Percentiles rank a stretch among this genome's conserved stretches.
phyloP scores from a whole-genome alignment of 345 rosid species.

The Raphanus sativus region DNA sequence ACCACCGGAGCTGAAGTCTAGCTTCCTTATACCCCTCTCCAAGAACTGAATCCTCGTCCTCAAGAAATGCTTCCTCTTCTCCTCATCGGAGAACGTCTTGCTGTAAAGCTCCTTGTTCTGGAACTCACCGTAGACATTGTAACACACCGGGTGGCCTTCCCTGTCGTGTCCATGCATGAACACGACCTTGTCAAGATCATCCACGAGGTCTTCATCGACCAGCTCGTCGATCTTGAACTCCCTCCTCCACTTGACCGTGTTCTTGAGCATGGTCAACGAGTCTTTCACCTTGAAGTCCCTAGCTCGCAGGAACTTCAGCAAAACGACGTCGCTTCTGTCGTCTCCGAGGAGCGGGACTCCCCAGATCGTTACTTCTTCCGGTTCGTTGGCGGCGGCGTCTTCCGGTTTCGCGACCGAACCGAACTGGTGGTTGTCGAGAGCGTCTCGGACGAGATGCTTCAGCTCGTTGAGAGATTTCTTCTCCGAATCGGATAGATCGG shows the following conservation, averaged over 20 bases:
- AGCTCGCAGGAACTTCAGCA: conserved; percentile 77
- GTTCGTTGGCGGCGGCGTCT: conserved; percentile 1
- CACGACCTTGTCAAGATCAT: conserved; percentile 80
- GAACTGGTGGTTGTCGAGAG: conserved; percentile 43
- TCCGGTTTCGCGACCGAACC: conserved; percentile 17
- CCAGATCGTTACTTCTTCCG: conserved; percentile 66
- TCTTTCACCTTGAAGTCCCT: conserved; percentile 85
- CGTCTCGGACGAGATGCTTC: conserved; percentile 46
- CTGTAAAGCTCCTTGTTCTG: conserved; percentile 82
- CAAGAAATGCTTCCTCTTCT: conserved; percentile 67
- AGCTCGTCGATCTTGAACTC: conserved; percentile 68
- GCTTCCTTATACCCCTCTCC: conserved; percentile 83
- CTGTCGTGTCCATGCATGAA: conserved; percentile 82
- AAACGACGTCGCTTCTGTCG: conserved; percentile 75
- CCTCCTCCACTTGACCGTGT: conserved; percentile 69
- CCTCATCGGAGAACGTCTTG: conserved; percentile 69
- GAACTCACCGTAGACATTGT: conserved; percentile 87
- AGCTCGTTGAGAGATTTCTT: conserved; percentile 52
- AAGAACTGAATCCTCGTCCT: conserved; percentile 89
- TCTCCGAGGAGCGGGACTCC: conserved; percentile 73
- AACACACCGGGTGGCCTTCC: conserved; percentile 88
- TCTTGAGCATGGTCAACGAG: conserved; percentile 71
- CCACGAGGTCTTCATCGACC: conserved; percentile 70
- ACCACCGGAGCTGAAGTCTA: conserved; percentile 80
- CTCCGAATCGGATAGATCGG: conserved; percentile 62